Evolutionary conservation across 371 early-diverging fungal species (phyloP), one percentile per base, ranked within the genome.

Genomic region (Phascolomyces articulosus): DNA sequence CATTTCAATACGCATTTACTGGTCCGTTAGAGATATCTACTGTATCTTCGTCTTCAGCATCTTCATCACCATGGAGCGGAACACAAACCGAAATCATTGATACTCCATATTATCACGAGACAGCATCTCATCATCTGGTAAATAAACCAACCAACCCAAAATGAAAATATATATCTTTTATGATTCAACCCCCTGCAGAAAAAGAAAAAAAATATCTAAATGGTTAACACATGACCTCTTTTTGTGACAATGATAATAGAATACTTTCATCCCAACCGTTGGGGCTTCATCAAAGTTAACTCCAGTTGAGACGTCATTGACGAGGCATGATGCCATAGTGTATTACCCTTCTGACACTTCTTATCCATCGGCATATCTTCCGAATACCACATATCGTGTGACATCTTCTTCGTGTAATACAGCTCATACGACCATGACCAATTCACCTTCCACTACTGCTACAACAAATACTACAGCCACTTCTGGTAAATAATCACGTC

Each of bases 311-410:
- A 56, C 31, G 58, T 26, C 38, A 28, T 21, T 62, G 63, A 55
- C 63, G 63, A 41, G n/a, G 40, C 63, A 62, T 62, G 63, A 55
- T 55, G 55, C 55, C 63, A 62, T 48, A 13, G 7, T 41, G 29
- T 48, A 60, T 28, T 49, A 60, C 49, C 49, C 60, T 48, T 13
- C 21, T 44, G 60, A 60, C 47, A 18, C 27, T 31, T 28, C 11
- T 60, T 13, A n/a, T n/a, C n/a, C 60, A 20, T 60, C 60, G 60
- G 60, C 60, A 23, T 60, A 29, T 20, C 27, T 9, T 48, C 60
- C 62, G 53, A 58, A 24, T 54, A 8, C 8, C n/a, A n/a, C n/a
- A 13, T 44, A 21, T 31, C 29, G 34, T 31, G 21, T 38, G 34
- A 55, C 56, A 55, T 18, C 56, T 29, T 15, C n/a, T n/a, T n/a